These are phyloP conservation scores for Caryopteris hybrid DNA, from an alignment of 305 asterid genomes.

Conservation along the genomic window DNA sequence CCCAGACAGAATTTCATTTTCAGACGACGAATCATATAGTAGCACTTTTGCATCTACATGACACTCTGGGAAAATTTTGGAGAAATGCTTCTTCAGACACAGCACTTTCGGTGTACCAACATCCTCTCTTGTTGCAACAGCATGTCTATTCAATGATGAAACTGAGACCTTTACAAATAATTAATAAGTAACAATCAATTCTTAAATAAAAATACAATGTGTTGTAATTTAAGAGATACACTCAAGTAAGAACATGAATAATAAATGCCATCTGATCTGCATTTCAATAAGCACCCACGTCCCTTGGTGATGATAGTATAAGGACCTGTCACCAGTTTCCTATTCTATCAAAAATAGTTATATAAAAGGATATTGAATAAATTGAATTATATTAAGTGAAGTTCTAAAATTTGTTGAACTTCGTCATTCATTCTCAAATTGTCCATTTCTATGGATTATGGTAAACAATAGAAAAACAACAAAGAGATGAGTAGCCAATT, in stretches of 20 bases:
- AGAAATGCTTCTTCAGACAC: constrained; percentile 85
- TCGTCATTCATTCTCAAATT: neutral
- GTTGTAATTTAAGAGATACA: no score
- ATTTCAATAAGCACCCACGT: constrained; percentile 1
- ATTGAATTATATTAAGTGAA: neutral
- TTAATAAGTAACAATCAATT: constrained; percentile 14
- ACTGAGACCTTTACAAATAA: constrained; percentile 74
- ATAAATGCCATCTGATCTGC: constrained; percentile 7
- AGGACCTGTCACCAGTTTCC: neutral
- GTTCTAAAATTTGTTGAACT: constrained; percentile 5
- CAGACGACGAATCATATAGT: constrained; percentile 81
- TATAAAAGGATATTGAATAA: neutral
- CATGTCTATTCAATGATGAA: constrained; percentile 95
- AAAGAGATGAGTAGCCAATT: constrained; percentile 5
- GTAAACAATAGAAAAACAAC: neutral
- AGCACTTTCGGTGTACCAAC: constrained; percentile 89
- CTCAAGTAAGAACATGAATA: constrained; percentile 9
- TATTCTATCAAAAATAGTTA: neutral
- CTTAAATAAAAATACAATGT: neutral
- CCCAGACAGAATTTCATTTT: constrained; percentile 91
- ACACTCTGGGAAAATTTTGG: constrained; percentile 83
- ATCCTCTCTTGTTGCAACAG: constrained; percentile 96
- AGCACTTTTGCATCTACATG: constrained; percentile 79
- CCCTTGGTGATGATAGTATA: neutral
- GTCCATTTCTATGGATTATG: neutral